Evolutionary conservation across 352 stramenopile genomes (phyloP).

Genomic region (Pythium biforme): DNA sequence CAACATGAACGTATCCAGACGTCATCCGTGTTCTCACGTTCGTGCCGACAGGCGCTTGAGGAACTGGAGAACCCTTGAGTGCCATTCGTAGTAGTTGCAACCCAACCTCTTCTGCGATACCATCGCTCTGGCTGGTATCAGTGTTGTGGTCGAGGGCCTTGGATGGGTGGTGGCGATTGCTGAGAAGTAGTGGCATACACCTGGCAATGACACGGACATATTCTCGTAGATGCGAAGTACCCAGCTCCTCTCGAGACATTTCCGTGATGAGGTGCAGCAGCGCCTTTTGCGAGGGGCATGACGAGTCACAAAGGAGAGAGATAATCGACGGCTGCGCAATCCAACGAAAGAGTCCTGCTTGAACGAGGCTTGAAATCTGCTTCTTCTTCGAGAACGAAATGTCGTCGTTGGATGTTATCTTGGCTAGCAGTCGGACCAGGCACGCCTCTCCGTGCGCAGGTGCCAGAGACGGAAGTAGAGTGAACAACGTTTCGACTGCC

Average conservation of each 20-base stretch:
- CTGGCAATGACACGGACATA: constrained; percentile 53
- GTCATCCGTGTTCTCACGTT: constrained; percentile 47
- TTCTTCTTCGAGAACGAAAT: constrained; percentile 47
- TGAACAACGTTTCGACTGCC: constrained; percentile 54
- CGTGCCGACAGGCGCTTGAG: constrained; percentile 55
- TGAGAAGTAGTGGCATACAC: constrained; percentile 48
- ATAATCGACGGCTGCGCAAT: constrained; percentile 41
- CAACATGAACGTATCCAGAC: constrained; percentile 63
- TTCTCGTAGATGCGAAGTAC: constrained; percentile 48
- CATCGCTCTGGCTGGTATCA: background rate
- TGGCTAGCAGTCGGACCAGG: constrained; percentile 42
- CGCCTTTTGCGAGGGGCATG: constrained; percentile 32
- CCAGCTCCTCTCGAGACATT: constrained; percentile 48
- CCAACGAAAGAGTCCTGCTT: constrained; percentile 59
- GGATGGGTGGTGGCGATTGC: constrained; percentile 22
- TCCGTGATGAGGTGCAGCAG: constrained; percentile 44
- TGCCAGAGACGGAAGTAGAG: constrained; percentile 40
- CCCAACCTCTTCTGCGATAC: constrained; percentile 35
- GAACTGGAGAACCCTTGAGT: constrained; percentile 44
- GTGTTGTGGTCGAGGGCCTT: background rate
- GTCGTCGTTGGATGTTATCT: constrained; percentile 45
- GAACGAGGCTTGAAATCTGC: constrained; percentile 45
- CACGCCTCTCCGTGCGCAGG: constrained; percentile 26
- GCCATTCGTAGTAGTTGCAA: constrained; percentile 42
- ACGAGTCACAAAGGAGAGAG: constrained; percentile 30